Conservation (phyloP, 805 yeast species). For the Saturnispora kantuleensis region DNA sequence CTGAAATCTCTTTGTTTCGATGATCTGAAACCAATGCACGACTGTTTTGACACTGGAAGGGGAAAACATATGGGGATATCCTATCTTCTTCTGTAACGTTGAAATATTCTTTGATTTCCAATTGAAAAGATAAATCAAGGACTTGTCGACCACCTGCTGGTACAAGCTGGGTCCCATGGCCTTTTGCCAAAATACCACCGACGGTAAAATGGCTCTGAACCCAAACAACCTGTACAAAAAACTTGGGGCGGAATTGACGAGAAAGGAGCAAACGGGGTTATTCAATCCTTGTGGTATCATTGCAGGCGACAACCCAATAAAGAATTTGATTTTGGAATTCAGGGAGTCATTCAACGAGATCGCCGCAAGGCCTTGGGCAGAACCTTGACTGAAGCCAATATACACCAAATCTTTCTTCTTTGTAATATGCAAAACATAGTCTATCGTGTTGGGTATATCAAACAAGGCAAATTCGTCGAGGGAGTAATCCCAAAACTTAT, state of each 20-base stretch:
- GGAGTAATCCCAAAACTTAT: conserved; percentile 79
- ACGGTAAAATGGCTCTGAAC: conserved; percentile 58
- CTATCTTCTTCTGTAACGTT: conserved; percentile 34
- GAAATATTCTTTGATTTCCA: conserved; percentile 39
- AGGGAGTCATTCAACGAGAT: conserved; percentile 55
- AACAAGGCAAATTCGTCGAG: conserved; percentile 85
- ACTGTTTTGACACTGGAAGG: conserved; percentile 48
- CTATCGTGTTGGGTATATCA: conserved; percentile 80
- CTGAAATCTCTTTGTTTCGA: conserved; percentile 37
- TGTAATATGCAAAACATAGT: conserved; percentile 53
- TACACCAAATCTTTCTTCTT: conserved; percentile 41
- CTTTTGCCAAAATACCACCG: conserved; percentile 51
- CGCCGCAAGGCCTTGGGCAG: conserved; percentile 87
- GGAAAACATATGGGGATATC: conserved; percentile 44
- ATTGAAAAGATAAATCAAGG: conserved; percentile 37
- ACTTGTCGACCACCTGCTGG: conserved; percentile 35
- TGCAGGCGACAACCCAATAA: conserved; percentile 89
- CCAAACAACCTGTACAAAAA: conserved; percentile 69
- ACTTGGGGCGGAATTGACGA: conserved; percentile 69
- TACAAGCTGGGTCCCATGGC: conserved; percentile 43
- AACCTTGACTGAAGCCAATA: conserved; percentile 89
- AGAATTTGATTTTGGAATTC: conserved; percentile 42
- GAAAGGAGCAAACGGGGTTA: conserved; percentile 31
- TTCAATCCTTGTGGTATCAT: conserved; percentile 81
- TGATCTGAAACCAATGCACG: conserved; percentile 41